Conservation (phyloP, 108 stramenopile genomes). For the Pelagomonas calceolata region DNA sequence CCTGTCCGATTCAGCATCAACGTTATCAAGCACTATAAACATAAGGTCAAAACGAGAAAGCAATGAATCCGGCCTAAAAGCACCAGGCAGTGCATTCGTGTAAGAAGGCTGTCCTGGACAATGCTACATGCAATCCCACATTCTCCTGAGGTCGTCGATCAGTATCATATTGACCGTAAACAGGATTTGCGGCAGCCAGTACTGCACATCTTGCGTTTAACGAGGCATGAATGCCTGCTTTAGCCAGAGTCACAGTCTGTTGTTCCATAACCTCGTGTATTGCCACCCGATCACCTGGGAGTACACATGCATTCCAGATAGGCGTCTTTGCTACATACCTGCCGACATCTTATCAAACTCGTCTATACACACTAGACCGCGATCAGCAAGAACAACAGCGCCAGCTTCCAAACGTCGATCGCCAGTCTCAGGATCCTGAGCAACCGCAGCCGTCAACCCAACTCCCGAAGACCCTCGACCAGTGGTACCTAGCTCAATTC, state of each 20-base stretch:
- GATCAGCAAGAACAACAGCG: constrained; percentile 97
- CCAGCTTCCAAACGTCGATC: constrained; percentile 96
- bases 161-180: constrained; percentile 98
- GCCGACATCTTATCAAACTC: constrained; percentile 63
- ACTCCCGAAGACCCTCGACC: constrained; percentile 95
- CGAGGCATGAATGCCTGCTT: constrained; percentile 89
- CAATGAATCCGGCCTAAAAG: constrained; percentile 76
- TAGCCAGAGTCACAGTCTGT: constrained; percentile 99
- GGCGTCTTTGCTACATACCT: constrained; percentile 4
- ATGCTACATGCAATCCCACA: constrained; percentile 58
- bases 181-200: constrained; percentile 96
- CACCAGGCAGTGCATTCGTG: too few species aligned
- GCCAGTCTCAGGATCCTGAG: constrained; percentile 89
- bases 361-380: constrained; percentile 97
- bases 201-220: constrained; percentile 94
- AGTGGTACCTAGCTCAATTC: constrained; percentile 54
- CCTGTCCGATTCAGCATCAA: constrained; percentile 86
- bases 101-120: too few species aligned
- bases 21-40: constrained; percentile 97
- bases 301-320: constrained; percentile 82
- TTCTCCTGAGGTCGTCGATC: constrained; percentile 86
- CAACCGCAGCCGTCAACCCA: constrained; percentile 98
- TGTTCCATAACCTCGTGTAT: constrained; percentile 99
- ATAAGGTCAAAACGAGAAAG: constrained; percentile 97
- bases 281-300: constrained; percentile 83